Evolutionary conservation across 495 filamentous ascomycete genomes (phyloP).

Genomic region (Xylaria acuta): DNA sequence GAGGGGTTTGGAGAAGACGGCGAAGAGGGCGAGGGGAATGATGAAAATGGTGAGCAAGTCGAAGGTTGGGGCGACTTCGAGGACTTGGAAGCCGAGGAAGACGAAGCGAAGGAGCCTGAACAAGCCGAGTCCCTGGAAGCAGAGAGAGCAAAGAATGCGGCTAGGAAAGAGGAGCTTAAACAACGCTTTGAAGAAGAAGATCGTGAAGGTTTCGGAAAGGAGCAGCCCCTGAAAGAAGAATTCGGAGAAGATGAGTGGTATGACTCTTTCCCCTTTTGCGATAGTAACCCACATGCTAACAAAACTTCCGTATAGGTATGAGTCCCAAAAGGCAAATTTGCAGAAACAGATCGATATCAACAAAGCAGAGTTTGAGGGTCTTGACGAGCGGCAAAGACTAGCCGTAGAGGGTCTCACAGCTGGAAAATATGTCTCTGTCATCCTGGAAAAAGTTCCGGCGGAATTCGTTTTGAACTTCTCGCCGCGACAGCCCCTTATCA

Average conservation of each 20-base stretch:
- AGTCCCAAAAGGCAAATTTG: conserved; percentile 90
- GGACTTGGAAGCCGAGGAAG: conserved; percentile 82
- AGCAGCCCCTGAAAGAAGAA: conserved; percentile 68
- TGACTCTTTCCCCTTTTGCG: neutral
- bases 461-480: conserved; percentile 92
- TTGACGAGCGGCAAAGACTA: conserved; percentile 80
- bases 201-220: conserved; percentile 87
- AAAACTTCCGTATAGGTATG: conserved; percentile 58
- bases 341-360: conserved; percentile 96
- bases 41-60: conserved; percentile 70
- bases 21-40: conserved; percentile 75
- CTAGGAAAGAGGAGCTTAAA: conserved; percentile 90
- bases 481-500: conserved; percentile 81
- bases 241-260: conserved; percentile 96
- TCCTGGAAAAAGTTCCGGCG: conserved; percentile 84
- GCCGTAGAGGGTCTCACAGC: conserved; percentile 88
- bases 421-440: conserved; percentile 91
- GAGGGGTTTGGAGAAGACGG: conserved; percentile 54
- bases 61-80: conserved; percentile 92
- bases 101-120: conserved; percentile 43
- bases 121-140: conserved; percentile 64
- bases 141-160: conserved; percentile 89
- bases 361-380: conserved; percentile 82
- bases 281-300: neutral
- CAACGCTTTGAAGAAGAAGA: conserved; percentile 97